Conservation (phyloP, 2,329 filamentous ascomycete species). For the Paraconiothyrium sp. region DNA sequence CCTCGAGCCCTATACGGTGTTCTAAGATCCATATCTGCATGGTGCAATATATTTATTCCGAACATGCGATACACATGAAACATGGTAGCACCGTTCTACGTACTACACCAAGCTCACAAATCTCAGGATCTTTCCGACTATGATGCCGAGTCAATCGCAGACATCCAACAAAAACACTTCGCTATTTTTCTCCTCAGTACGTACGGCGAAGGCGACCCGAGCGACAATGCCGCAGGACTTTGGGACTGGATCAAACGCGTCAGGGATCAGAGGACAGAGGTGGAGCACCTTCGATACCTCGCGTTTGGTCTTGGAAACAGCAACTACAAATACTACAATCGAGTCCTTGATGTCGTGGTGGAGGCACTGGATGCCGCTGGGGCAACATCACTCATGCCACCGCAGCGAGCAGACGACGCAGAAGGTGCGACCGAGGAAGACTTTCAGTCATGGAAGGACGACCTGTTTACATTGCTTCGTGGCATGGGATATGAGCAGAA, state of each 20-base stretch:
- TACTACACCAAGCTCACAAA: not conserved
- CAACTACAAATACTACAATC: conserved; percentile 60
- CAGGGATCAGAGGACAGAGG: conserved; percentile 25
- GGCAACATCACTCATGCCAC: conserved; percentile 42
- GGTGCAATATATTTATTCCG: not conserved
- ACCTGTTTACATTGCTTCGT: conserved; percentile 44
- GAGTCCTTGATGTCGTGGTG: conserved; percentile 51
- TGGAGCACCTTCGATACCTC: conserved; percentile 49
- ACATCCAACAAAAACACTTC: conserved; percentile 36
- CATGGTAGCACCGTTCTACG: not conserved
- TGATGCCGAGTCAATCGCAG: conserved; percentile 53
- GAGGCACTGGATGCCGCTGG: conserved; percentile 44
- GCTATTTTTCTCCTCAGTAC: conserved; percentile 51
- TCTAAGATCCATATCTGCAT: not conserved
- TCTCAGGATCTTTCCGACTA: conserved; percentile 58
- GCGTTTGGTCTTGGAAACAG: conserved; percentile 58
- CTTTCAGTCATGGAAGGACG: conserved; percentile 55
- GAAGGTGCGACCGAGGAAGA: conserved; percentile 56
- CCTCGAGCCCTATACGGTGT: not conserved
- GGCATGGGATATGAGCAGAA: conserved; percentile 46
- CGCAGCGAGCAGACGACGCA: conserved; percentile 53
- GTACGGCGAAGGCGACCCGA: conserved; percentile 53
- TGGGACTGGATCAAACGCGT: conserved; percentile 48
- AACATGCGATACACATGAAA: not conserved
- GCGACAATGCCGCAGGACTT: conserved; percentile 48